Base-by-base conservation (phyloP, 2,329 filamentous ascomycete species). In the Clarireedia paspali region DNA sequence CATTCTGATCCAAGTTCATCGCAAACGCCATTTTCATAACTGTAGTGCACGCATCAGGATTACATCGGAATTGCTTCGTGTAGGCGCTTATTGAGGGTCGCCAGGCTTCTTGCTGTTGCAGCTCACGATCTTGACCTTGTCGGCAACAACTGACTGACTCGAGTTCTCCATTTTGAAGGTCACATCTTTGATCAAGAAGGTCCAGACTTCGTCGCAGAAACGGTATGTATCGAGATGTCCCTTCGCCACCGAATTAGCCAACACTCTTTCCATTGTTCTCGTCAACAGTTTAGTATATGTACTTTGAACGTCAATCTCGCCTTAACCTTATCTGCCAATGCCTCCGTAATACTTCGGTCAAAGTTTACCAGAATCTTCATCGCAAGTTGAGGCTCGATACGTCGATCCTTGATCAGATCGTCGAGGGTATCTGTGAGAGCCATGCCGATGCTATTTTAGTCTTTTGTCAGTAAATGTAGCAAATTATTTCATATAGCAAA, bases 191-290 rank as follows among this genome's bases (percentile, higher is more conserved):
- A 99, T 95, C 57, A 99, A 82, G 72, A 99, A 99, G 1, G 94
- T 99, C 94, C 94, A 99, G 57, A 99, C 94, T 75, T 99, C 94
- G 74, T 99, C 94, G 77, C 94, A 99, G 80, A 99, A 99, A 65
- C 94, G 88, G 77, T 99, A 99, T 15, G 94, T 97, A 71, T 97
- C 91, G 61, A 99, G 85, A 70, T 95, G 94, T 48, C 94, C 94
- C 92, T 96, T 66, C 47, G 50, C 55, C 50, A 44, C 42, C 39
- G 34, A 48, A 59, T 66, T 60, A 68, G 62, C 61, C 55, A 49
- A 39, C 36, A 42, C 46, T 34, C 34, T 48, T 17, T 26, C 23
- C n/a, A 30, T 50, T 50, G 34, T n/a, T 36, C 15, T 12, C 36
- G 20, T 15, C 20, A 26, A 6, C 20, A 7, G 47, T 15, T n/a